Evolutionary conservation across 768 basidiomycete species (phyloP).

Genomic region (Boletus sensibilis): DNA sequence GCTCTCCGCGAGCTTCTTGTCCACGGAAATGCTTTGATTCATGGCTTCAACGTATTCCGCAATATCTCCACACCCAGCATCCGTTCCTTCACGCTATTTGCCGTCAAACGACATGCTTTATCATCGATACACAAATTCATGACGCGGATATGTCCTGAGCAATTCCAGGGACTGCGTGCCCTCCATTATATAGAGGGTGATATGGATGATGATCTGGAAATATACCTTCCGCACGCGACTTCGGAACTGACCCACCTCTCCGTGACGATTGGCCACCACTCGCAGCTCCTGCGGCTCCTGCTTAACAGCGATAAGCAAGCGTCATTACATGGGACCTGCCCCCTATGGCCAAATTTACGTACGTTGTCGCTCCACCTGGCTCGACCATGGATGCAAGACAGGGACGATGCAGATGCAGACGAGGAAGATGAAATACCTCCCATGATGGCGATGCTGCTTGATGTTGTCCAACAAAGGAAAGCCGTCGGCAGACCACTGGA

Average conservation of each 20-base stretch:
- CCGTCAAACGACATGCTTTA: constrained; percentile 28
- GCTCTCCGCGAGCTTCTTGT: constrained; percentile 29
- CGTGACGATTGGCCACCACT: constrained; percentile 32
- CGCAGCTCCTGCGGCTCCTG: constrained; percentile 33
- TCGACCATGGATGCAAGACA: constrained; percentile 30
- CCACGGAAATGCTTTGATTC: constrained; percentile 32
- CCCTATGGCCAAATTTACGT: constrained; percentile 33
- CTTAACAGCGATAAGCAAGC: constrained; percentile 37
- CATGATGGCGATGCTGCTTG: constrained; percentile 31
- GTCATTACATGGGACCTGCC: constrained; percentile 30
- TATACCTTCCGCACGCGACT: constrained; percentile 33
- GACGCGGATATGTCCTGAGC: constrained; percentile 35
- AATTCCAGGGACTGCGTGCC: constrained; percentile 31
- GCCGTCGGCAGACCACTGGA: constrained; percentile 29
- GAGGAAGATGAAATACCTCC: constrained; percentile 34
- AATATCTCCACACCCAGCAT: constrained; percentile 34
- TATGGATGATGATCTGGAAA: constrained; percentile 36
- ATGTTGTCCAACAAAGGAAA: constrained; percentile 33
- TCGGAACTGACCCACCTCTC: constrained; percentile 37
- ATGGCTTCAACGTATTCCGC: constrained; percentile 36
- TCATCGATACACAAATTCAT: constrained; percentile 38
- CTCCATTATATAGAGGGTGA: constrained; percentile 36
- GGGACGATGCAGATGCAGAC: constrained; percentile 32
- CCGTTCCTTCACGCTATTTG: constrained; percentile 25
- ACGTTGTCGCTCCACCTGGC: constrained; percentile 30